Evolutionary conservation across 108 stramenopile genomes (phyloP), one percentile per base, ranked within the genome.

Genomic region (Cylindrotheca fusiformis): DNA sequence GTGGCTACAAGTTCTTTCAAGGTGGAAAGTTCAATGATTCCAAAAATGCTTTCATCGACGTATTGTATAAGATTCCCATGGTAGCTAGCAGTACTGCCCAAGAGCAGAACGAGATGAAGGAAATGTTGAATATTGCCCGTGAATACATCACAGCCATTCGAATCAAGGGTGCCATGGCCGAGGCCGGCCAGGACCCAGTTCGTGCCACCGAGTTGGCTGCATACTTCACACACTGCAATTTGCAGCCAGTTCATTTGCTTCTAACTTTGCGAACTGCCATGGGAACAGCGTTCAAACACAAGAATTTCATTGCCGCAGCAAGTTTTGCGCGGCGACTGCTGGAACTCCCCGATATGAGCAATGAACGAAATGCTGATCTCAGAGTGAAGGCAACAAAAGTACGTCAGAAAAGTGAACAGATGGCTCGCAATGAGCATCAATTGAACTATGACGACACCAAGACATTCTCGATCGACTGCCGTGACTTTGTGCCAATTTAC

Each of bases 171-270:
- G 95, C 90, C 28, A 95, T 95, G 67, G 56, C 79, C 0, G 76
- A 76, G 19, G 74, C 76, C 24, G 79, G 68, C 10, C 59, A 66
- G 3, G 91, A 95, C 55, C 85, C 92, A 47, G 91, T 92, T 14
- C 87, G 97, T 52, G 74, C 83, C 25, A 95, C 96, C 6, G 99
- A 99, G 71, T 92, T 99, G 18, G 88, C 97, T 25, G 99, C 99
- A 5, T 98, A 98, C 85, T 96, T 99, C 67, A 99, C 99, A n/a
- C 97, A 97, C 80, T 98, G 97, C 79, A 95, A 98, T 64, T 81
- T 99, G 57, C 96, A 97, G 65, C 97, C 99, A 19, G 86, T 89
- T 19, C 99, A 99, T 75, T 69, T 97, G 65, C 75, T 98, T 17
- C 82, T 99, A 45, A 96, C 95, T 4, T 88, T 99, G 14, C 88